These are phyloP conservation scores for Raphanus sativus DNA, from an alignment of 345 rosid genomes.

Conservation along the genomic window DNA sequence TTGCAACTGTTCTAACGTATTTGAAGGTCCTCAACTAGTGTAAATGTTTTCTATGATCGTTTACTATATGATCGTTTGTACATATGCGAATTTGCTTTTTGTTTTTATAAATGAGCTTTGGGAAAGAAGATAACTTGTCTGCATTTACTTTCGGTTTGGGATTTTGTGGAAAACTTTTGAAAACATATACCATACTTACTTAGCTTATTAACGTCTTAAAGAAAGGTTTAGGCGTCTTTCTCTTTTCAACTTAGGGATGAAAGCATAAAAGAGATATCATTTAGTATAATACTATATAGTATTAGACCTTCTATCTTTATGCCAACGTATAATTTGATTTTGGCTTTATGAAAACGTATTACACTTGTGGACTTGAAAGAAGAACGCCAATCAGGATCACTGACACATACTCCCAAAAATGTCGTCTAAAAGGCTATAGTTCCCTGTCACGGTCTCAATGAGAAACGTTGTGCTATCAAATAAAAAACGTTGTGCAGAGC, in stretches of 20 bases:
- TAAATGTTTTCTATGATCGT: neutral
- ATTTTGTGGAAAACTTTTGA: neutral
- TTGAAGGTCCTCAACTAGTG: neutral
- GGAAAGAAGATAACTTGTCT: neutral
- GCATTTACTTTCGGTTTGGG: neutral
- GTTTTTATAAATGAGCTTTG: neutral
- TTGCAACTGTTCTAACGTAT: neutral
- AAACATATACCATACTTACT: neutral
- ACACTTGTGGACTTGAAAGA: neutral
- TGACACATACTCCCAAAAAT: neutral
- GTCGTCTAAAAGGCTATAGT: neutral
- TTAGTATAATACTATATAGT: no score
- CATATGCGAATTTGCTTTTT: neutral
- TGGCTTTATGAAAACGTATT: neutral
- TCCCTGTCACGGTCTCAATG: neutral
- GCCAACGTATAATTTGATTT: neutral
- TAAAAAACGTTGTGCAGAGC: constrained; percentile 13
- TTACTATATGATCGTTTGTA: neutral
- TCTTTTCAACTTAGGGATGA: neutral
- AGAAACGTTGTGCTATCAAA: neutral
- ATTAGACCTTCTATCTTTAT: neutral
- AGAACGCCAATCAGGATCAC: neutral
- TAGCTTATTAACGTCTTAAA: neutral
- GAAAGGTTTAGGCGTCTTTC: neutral
- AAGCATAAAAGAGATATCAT: neutral